Evolutionary conservation across 1,139 yeast species (phyloP), one percentile per base, ranked within the genome.

Genomic region (Candida neerlandica): DNA sequence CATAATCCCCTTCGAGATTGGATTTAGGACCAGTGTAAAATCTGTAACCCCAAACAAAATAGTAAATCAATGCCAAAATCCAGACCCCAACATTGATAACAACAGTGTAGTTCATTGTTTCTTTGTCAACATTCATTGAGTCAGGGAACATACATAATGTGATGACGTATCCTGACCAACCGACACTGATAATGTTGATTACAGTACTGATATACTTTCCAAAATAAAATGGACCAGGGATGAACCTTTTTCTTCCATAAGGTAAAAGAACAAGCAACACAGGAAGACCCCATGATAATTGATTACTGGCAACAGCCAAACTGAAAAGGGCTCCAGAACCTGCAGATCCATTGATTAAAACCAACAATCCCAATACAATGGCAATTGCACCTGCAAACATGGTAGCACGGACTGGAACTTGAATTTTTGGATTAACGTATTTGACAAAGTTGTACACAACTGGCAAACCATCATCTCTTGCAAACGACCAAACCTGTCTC

Each of bases 321-420:
- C 81, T 76, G 61, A 78, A 78, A 46, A 78, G 69, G 12, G 83
- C 82, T 53, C 69, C 68, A 1, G 89, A 78, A 48, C 66, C 77
- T 33, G 89, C 89, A n/a, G 81, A 73, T 5, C 76, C 54, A 46
- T 84, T 84, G 43, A 83, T 82, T 44, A 85, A 67, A 55, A 84
- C 80, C 50, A 85, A 66, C 45, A 82, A 70, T 9, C 89, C 89
- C 27, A 85, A 59, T n/a, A 76, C 40, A 29, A 82, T 62, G 7
- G 81, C 75, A 14, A 78, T 60, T 32, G 63, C 50, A 35, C 84
- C 81, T 23, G 80, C 82, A 56, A 79, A 80, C 53, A 76, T 64
- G n/a, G 84, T 79, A 2, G 89, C 88, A 56, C 83, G 73, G 44
- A 82, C 63, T 14, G 90, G 90, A 26, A 82, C 85, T 26, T 77